Evolutionary conservation across 2,329 filamentous ascomycete species (phyloP), one percentile per base, ranked within the genome.

Genomic region (Hypoxylon sp.): DNA sequence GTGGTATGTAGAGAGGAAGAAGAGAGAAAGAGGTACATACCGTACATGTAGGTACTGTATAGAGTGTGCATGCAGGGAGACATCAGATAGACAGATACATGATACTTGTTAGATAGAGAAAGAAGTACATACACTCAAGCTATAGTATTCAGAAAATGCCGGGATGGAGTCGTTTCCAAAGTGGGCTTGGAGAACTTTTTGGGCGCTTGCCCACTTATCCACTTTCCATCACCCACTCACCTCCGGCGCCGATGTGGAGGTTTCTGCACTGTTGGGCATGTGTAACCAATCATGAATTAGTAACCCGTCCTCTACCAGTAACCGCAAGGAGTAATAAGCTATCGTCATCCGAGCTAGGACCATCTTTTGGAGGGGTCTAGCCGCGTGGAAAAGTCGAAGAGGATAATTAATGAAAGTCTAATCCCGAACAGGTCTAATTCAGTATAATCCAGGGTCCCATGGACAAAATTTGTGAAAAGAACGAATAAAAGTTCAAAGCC

Each of bases 251-350:
- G 52, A 61, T 54, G 35, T 61, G 63, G 44, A 52, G 55, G 22
- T 52, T 19, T 51, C 29, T 17, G 47, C 33, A 44, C 55, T 26
- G 47, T 50, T 51, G 48, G 29, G n/a, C 35, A 14, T 39, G 22
- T 52, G 17, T 37, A 9, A 47, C 66, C 62, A 67, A 62, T 66
- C 19, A 66, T 8, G 47, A 48, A 44, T 47, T 33, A 1, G 13
- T 54, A 44, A 17, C 53, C 29, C 39, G 39, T 46, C 37, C 46
- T 26, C 14, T 44, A 31, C n/a, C n/a, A 63, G 55, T 67, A 67
- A 65, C 64, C 50, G 47, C 17, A 70, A 61, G 33, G 64, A 63
- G 67, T 64, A 70, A 67, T 59, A 66, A 64, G 39, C 51, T 65
- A 59, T 65, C 59, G 55, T 68, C 65, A 63, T 63, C 39, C 14